These are phyloP conservation scores for Phymatotrichopsis omnivora DNA, from an alignment of 2,329 filamentous ascomycete species.

Conservation along the genomic window DNA sequence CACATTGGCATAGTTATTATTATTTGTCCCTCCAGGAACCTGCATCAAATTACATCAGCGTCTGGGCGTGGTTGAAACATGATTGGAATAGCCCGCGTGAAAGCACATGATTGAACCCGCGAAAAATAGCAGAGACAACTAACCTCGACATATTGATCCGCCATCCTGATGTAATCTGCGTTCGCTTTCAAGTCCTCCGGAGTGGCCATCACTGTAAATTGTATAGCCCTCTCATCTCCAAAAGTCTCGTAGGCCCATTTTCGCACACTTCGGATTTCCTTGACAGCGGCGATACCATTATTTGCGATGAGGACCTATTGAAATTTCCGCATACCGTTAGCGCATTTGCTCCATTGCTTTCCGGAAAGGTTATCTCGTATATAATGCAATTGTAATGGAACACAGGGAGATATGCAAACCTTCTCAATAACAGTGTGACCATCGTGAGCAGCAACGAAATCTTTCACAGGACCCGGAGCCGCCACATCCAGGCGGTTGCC, in stretches of 20 bases:
- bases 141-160: conserved; percentile 94
- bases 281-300: conserved; percentile 98
- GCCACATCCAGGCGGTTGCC: conserved; percentile 80
- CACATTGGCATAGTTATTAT: conserved; percentile 99
- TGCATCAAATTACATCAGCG: conserved; percentile 34
- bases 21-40: conserved; percentile 96
- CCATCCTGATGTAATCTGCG: conserved; percentile 99
- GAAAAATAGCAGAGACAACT: conserved; percentile 21
- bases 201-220: conserved; percentile 99
- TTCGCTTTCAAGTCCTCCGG: conserved; percentile 96
- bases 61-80: no score
- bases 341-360: no score
- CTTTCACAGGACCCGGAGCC: conserved; percentile 77
- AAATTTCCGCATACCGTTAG: no score
- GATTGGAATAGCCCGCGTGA: background rate
- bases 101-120: background rate
- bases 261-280: conserved; percentile 96
- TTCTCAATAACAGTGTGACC: conserved; percentile 98
- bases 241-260: conserved; percentile 99
- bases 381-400: no score
- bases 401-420: conserved; percentile 41
- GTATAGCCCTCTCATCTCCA: conserved; percentile 93
- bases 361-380: background rate
- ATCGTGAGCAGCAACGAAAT: conserved; percentile 81
- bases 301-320: conserved; percentile 90